Evolutionary conservation across 345 rosid genomes (phyloP).

Genomic region (Lepidium sativum): DNA sequence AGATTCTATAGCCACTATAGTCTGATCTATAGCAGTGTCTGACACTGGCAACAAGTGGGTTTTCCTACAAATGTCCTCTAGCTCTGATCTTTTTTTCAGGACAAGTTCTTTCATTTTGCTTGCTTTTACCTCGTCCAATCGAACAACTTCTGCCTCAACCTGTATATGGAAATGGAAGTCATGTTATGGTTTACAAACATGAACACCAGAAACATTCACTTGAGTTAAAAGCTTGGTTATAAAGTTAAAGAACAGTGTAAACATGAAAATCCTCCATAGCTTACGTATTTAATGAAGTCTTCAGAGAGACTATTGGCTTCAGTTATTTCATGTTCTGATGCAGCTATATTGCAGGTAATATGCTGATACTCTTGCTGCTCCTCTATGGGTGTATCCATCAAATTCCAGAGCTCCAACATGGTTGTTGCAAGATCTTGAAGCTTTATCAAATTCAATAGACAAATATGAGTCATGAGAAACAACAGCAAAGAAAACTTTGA

Average conservation of each 20-base stretch:
- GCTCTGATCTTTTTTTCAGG: conserved; percentile 75
- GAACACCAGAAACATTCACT: background rate
- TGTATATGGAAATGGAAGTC: conserved; percentile 25
- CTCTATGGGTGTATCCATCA: conserved; percentile 97
- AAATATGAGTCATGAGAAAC: background rate
- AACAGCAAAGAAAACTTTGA: background rate
- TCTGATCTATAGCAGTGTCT: conserved; percentile 54
- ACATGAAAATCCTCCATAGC: conserved; percentile 19
- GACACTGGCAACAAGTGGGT: conserved; percentile 70
- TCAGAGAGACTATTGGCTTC: conserved; percentile 77
- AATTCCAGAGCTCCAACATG: conserved; percentile 90
- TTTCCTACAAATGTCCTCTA: conserved; percentile 87
- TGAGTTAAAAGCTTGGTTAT: background rate
- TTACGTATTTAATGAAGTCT: conserved; percentile 71
- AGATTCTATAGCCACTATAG: conserved; percentile 68
- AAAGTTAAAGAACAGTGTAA: background rate
- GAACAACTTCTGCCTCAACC: conserved; percentile 86
- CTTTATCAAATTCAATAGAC: conserved; percentile 31
- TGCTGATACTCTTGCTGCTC: conserved; percentile 87
- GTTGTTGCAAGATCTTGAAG: conserved; percentile 95
- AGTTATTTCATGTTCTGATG: conserved; percentile 84
- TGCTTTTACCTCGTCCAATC: conserved; percentile 76
- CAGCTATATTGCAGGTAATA: conserved; percentile 91
- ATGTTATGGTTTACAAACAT: background rate
- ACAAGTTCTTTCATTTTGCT: conserved; percentile 99